phyloP scores from a whole-genome alignment of 2,329 filamentous ascomycete genomes.

The Didymella sp. region DNA sequence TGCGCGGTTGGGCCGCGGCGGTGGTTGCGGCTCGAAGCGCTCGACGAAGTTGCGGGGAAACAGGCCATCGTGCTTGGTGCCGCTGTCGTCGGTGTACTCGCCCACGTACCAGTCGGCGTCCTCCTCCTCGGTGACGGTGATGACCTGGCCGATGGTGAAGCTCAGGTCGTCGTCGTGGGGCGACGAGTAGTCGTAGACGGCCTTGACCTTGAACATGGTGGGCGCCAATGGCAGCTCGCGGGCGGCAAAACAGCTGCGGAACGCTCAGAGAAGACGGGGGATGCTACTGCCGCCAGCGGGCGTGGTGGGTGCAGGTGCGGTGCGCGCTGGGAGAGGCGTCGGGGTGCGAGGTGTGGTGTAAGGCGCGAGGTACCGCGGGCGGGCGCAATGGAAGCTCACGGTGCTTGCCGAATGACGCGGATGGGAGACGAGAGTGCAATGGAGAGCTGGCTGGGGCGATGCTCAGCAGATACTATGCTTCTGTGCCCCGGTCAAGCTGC shows the following conservation, averaged over 20 bases:
- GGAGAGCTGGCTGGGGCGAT: not conserved
- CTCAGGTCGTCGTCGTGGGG: slow-evolving; percentile 93
- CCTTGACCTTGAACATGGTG: slow-evolving; percentile 84
- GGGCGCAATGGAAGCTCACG: slow-evolving; percentile 9
- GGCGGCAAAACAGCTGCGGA: slow-evolving; percentile 9
- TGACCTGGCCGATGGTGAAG: slow-evolving; percentile 84
- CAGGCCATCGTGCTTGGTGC: slow-evolving; percentile 79
- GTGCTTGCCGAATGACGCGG: slow-evolving; percentile 13
- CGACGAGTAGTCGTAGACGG: slow-evolving; percentile 92
- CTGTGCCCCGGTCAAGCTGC: slow-evolving; percentile 21
- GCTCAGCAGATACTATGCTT: slow-evolving; percentile 18
- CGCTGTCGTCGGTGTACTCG: slow-evolving; percentile 79
- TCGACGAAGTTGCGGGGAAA: slow-evolving; percentile 98
- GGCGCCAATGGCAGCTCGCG: slow-evolving; percentile 7
- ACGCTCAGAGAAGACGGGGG: not conserved
- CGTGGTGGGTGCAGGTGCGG: not conserved
- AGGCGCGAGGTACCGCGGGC: not conserved
- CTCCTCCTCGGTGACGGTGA: slow-evolving; percentile 91
- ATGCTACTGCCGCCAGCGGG: not conserved
- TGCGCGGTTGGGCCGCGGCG: slow-evolving; percentile 79
- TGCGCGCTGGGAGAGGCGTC: not conserved
- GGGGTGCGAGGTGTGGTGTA: no score
- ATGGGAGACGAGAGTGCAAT: not conserved
- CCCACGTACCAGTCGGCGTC: slow-evolving; percentile 94
- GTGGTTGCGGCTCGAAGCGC: slow-evolving; percentile 88